Percentiles rank a stretch among this genome's conserved stretches.
phyloP scores from a whole-genome alignment of 2,329 filamentous ascomycete species.

The Pestalotiopsis sp. region DNA sequence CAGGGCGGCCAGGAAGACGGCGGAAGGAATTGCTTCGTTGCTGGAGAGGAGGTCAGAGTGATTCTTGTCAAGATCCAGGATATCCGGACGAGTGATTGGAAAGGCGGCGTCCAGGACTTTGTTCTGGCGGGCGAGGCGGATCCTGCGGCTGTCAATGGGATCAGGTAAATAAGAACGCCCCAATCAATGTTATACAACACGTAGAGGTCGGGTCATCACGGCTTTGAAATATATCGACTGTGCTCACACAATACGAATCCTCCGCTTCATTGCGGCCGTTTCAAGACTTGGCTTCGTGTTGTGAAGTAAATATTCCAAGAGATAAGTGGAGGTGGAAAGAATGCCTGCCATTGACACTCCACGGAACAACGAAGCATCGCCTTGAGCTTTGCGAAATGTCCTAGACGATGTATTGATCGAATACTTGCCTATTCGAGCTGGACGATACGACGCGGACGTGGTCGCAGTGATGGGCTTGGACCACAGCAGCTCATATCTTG shows the following conservation, averaged over 20 bases:
- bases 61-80: constrained; percentile 83
- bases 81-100: constrained; percentile 91
- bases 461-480: background rate
- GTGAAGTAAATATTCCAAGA: too few species aligned
- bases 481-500: background rate
- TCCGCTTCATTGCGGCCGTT: too few species aligned
- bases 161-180: background rate
- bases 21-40: constrained; percentile 68
- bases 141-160: background rate
- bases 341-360: too few species aligned
- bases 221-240: background rate
- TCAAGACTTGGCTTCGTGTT: too few species aligned
- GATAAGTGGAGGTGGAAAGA: too few species aligned
- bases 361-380: background rate
- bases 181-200: background rate
- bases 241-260: too few species aligned
- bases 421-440: background rate
- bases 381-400: background rate
- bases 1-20: constrained; percentile 43
- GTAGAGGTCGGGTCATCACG: background rate
- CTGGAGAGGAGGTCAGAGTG: constrained; percentile 80
- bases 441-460: background rate
- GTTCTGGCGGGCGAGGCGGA: constrained; percentile 34
- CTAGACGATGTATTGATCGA: background rate
- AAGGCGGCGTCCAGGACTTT: constrained; percentile 87